Conservation (phyloP, 345 rosid species). For the Laguncularia racemosa region DNA sequence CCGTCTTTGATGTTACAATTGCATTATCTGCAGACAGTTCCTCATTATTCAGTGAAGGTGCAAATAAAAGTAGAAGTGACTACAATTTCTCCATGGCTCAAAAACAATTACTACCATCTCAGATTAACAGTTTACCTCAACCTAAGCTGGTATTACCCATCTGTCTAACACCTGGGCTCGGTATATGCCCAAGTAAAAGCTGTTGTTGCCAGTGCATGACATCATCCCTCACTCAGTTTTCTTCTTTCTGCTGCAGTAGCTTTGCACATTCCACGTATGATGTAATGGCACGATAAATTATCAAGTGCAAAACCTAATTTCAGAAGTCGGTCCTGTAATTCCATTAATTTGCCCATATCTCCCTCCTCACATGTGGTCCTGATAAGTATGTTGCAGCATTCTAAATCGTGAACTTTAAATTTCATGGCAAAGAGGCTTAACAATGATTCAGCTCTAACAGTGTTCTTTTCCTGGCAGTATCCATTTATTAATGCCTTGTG, state of each 20-base stretch:
- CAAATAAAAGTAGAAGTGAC: too few relatives aligned
- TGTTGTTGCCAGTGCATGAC: too few relatives aligned
- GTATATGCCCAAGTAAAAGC: too few relatives aligned
- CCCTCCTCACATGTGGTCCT: constrained; percentile 33
- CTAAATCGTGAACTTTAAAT: constrained; percentile 42
- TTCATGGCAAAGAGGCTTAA: constrained; percentile 47
- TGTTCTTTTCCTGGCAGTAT: constrained; percentile 42
- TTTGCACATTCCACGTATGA: constrained; percentile 38
- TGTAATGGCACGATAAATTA: constrained; percentile 39
- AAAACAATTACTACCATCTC: too few relatives aligned
- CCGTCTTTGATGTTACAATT: too few relatives aligned
- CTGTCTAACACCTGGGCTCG: too few relatives aligned
- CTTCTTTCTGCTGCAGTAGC: constrained; percentile 7
- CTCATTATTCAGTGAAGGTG: too few relatives aligned
- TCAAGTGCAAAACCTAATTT: constrained; percentile 65
- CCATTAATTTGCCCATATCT: constrained; percentile 35
- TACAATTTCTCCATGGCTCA: too few relatives aligned
- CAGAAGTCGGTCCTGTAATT: constrained; percentile 56
- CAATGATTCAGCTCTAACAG: constrained; percentile 49
- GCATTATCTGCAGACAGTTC: too few relatives aligned
- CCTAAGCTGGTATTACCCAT: too few relatives aligned
- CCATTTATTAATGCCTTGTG: constrained; percentile 48
- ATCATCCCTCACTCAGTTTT: neutral
- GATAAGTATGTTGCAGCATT: constrained; percentile 50
- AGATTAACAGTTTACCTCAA: too few relatives aligned